Base-by-base conservation (phyloP, 2,329 filamentous ascomycete genomes). In the Alternaria sp. region DNA sequence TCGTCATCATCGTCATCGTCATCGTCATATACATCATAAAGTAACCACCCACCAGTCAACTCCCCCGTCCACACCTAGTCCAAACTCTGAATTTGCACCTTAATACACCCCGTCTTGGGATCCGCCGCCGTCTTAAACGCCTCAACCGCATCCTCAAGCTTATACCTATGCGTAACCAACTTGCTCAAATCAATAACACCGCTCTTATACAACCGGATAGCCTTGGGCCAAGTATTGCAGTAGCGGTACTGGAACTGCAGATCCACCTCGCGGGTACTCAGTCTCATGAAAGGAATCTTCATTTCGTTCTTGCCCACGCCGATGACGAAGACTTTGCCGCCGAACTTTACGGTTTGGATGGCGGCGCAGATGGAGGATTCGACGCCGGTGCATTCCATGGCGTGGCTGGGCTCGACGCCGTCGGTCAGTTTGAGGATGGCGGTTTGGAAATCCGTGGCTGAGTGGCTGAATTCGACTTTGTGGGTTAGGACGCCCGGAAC, bases 161-260 rank as follows among this genome's bases (percentile, higher is more conserved):
- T 84, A 82, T 91, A 97, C 17, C 93, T 23, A 84, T 98, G 95
- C 44, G 95, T 97, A 36, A 97, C 93, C 65, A 98, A 83, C 81
- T 88, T 91, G 73, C 87, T 87, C 77, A 97, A 83, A 77, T 96
- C 89, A 73, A 98, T 87, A 5, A 97, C 88, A 2, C 93, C 93
- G 77, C 90, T 93, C 84, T 93, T 88, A 40, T 98, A 87, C 68
- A 98, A 84, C 51, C 94, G 88, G 71, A 98, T 97, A 46, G 96
- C 95, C 66, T 93, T 88, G 32, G 95, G 96, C 95, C 95, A 98
- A 21, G 93, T 97, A 84, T 98, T 97, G 83, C 87, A 88, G 85
- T 98, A 98, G 65, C 96, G 89, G 84, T 98, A 98, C 84, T 98
- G 95, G 81, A 97, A 96, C 83, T 97, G 93, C 64, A 98, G 85